phyloP scores from a whole-genome alignment of 306 rosid genomes.

The Mucuna pruriens region DNA sequence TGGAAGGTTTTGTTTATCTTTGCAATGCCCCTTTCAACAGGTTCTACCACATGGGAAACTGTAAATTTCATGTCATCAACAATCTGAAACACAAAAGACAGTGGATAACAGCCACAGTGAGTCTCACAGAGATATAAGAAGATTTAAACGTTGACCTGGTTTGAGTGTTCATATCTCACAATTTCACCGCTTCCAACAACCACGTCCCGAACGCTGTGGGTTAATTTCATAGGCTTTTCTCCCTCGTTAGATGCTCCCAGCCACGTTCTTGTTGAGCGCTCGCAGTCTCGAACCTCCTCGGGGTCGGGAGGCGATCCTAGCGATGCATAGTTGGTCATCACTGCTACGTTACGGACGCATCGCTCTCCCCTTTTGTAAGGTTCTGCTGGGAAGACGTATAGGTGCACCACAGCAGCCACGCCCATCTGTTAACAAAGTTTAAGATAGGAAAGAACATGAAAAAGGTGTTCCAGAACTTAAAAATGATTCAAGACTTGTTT shows the following conservation, averaged over 20 bases:
- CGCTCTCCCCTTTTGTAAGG: constrained; percentile 98
- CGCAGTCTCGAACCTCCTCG: constrained; percentile 86
- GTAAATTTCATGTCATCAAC: constrained; percentile 98
- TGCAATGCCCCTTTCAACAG: constrained; percentile 93
- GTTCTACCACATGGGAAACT: constrained; percentile 93
- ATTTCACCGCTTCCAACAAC: constrained; percentile 97
- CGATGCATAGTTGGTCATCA: constrained; percentile 88
- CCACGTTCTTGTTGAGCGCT: constrained; percentile 65
- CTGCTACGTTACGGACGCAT: constrained; percentile 94
- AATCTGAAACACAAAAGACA: constrained; percentile 58
- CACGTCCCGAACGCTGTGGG: constrained; percentile 88
- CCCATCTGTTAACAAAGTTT: constrained; percentile 81
- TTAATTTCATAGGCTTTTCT: constrained; percentile 76
- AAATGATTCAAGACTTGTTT: constrained; percentile 10
- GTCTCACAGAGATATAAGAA: not conserved
- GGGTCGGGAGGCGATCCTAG: constrained; percentile 87
- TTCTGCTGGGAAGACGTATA: constrained; percentile 90
- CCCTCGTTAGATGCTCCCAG: constrained; percentile 64
- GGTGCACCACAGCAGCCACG: constrained; percentile 92
- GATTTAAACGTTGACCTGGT: not conserved
- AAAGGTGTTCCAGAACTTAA: constrained; percentile 8
- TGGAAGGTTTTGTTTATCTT: constrained; percentile 84
- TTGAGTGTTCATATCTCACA: constrained; percentile 56
- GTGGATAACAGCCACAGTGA: constrained; percentile 25
- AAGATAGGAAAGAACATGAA: constrained; percentile 35